Evolutionary conservation across 2,329 filamentous ascomycete genomes (phyloP).

Genomic region (Bipolaris bicolor): DNA sequence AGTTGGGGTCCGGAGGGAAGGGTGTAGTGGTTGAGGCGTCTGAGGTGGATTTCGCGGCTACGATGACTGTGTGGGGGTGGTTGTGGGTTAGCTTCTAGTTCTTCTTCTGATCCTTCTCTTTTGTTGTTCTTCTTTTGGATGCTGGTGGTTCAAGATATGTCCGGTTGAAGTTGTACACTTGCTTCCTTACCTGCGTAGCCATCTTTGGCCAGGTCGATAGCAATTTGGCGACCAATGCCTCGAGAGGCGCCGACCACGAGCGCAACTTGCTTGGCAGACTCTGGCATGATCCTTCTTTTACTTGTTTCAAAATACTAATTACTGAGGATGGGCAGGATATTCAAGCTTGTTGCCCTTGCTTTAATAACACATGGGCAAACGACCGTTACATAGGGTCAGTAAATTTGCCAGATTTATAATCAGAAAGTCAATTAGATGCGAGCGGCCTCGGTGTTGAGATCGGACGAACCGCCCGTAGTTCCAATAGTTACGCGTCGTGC

Average conservation of each 20-base stretch:
- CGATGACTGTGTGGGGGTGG: constrained; percentile 64
- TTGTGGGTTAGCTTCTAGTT: background rate
- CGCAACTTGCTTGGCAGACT: constrained; percentile 60
- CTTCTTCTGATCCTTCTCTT: background rate
- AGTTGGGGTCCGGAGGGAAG: constrained; percentile 80
- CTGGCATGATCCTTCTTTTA: constrained; percentile 19
- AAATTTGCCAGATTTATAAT: background rate
- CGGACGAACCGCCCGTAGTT: background rate
- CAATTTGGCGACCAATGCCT: constrained; percentile 81
- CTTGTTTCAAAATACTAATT: background rate
- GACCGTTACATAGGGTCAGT: background rate
- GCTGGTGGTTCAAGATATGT: background rate
- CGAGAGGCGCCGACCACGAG: constrained; percentile 77
- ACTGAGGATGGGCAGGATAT: background rate
- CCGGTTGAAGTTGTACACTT: too few species aligned
- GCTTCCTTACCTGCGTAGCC: constrained; percentile 68
- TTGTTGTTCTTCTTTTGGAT: background rate
- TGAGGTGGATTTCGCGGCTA: constrained; percentile 77
- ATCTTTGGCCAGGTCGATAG: constrained; percentile 74
- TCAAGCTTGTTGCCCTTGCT: background rate
- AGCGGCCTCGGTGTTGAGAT: constrained; percentile 1
- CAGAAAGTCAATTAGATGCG: constrained; percentile 4
- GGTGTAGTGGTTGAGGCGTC: constrained; percentile 62
- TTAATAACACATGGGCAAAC: background rate
- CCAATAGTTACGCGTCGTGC: background rate